These are phyloP conservation scores for Calonectria pseudoreteaudii DNA, from an alignment of 2,329 filamentous ascomycete species.

Conservation along the genomic window DNA sequence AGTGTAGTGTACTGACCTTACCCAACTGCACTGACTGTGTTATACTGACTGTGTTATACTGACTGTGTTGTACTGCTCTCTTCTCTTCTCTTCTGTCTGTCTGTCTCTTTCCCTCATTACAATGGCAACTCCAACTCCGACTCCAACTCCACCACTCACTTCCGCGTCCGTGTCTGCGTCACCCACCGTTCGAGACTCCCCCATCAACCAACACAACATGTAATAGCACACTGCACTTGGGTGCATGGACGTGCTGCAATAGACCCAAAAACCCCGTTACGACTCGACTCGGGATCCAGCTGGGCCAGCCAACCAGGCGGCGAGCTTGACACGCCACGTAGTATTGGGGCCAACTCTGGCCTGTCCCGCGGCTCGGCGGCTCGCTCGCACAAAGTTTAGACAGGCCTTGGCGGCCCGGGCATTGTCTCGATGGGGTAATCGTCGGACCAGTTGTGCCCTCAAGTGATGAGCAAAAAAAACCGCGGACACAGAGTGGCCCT, in stretches of 20 bases:
- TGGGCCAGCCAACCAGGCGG: not conserved
- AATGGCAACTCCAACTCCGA: not conserved
- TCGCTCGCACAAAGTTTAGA: slow-evolving; percentile 15
- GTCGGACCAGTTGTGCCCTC: slow-evolving; percentile 24
- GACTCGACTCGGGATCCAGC: not conserved
- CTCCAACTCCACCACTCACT: not conserved
- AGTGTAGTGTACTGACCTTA: too few species aligned
- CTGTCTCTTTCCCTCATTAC: not conserved
- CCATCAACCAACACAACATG: not conserved
- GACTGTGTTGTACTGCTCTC: too few species aligned
- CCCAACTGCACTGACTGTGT: too few species aligned
- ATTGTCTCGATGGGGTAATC: slow-evolving; percentile 35
- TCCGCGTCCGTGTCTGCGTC: not conserved
- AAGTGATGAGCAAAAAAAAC: slow-evolving; percentile 1
- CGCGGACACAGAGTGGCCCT: slow-evolving; percentile 4
- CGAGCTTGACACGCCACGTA: not conserved
- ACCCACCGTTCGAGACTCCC: not conserved
- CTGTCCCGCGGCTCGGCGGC: slow-evolving; percentile 2
- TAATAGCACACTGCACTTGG: too few species aligned
- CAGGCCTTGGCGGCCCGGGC: slow-evolving; percentile 24
- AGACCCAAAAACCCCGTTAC: not conserved
- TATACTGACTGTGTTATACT: too few species aligned
- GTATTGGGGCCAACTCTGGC: slow-evolving; percentile 1
- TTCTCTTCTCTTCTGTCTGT: not conserved
- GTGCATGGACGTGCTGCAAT: not conserved